A percentile compares a stretch with the other conserved stretches of the same genome.
These are phyloP conservation scores for Rhododendron henanense DNA, from an alignment of 148 eudicot genomes.

Conservation along the genomic window DNA sequence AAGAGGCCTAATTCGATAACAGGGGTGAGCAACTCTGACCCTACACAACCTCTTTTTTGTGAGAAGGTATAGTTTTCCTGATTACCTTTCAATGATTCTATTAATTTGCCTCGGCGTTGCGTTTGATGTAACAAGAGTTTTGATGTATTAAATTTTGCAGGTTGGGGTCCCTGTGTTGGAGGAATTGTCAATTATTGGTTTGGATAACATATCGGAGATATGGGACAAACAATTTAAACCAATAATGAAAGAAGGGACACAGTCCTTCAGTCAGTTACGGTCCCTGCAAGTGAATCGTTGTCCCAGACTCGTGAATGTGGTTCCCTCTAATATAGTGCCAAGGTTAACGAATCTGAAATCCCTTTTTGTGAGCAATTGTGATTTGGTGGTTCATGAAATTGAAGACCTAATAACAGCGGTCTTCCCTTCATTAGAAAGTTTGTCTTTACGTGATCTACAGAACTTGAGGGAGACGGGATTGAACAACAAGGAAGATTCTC, in stretches of 20 bases:
- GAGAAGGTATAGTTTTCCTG: neutral
- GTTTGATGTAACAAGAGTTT: neutral
- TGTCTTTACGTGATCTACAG: too few species aligned
- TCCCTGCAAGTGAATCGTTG: neutral
- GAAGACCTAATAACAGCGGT: too few species aligned
- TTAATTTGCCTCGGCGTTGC: neutral
- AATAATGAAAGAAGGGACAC: neutral
- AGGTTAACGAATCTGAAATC: neutral
- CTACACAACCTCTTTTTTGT: neutral
- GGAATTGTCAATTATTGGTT: neutral
- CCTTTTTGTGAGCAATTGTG: neutral
- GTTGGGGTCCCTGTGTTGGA: neutral
- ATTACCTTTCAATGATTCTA: neutral
- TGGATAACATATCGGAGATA: neutral
- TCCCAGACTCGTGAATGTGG: neutral
- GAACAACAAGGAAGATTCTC: too few species aligned
- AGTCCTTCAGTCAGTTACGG: neutral
- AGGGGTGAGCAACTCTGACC: neutral
- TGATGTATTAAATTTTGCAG: neutral
- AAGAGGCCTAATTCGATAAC: neutral
- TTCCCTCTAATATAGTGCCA: neutral
- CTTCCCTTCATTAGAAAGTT: too few species aligned
- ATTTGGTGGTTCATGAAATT: too few species aligned
- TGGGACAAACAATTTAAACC: neutral
- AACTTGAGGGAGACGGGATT: too few species aligned